phyloP scores from a whole-genome alignment of 148 eudicot species.

The Oxyria digyna region DNA sequence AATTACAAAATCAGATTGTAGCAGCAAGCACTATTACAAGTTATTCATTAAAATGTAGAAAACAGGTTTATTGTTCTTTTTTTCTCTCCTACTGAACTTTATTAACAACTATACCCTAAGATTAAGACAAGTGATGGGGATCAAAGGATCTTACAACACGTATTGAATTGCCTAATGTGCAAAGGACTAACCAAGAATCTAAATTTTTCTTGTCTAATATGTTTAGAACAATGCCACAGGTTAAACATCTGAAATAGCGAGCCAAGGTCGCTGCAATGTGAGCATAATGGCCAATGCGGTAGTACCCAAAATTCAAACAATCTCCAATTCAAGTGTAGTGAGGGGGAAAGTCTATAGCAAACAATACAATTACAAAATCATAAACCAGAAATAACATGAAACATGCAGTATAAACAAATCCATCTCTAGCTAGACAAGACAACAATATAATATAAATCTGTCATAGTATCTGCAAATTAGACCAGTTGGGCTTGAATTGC shows the following conservation, averaged over 20 bases:
- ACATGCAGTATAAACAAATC: not conserved
- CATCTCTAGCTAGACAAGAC: not conserved
- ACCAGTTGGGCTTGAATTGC: not conserved
- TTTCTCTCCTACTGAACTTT: not conserved
- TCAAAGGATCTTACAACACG: not conserved
- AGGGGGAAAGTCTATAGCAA: not conserved
- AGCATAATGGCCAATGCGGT: too few species aligned
- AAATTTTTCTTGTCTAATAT: too few species aligned
- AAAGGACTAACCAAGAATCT: not conserved
- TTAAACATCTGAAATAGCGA: not conserved
- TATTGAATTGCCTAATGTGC: not conserved
- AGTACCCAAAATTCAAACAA: not conserved
- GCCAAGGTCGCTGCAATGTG: not conserved
- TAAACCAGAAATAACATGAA: not conserved
- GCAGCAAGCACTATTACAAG: not conserved
- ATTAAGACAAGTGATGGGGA: not conserved
- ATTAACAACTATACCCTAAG: not conserved
- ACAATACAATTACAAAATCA: not conserved
- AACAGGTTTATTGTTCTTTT: not conserved
- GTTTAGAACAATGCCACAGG: too few species aligned
- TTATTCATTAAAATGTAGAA: not conserved
- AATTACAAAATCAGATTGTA: not conserved
- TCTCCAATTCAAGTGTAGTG: not conserved
- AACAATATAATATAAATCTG: not conserved
- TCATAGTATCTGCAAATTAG: not conserved